These are phyloP conservation scores for Tetracentron sinense DNA, from an alignment of 164 flowering plant genomes.

Conservation along the genomic window DNA sequence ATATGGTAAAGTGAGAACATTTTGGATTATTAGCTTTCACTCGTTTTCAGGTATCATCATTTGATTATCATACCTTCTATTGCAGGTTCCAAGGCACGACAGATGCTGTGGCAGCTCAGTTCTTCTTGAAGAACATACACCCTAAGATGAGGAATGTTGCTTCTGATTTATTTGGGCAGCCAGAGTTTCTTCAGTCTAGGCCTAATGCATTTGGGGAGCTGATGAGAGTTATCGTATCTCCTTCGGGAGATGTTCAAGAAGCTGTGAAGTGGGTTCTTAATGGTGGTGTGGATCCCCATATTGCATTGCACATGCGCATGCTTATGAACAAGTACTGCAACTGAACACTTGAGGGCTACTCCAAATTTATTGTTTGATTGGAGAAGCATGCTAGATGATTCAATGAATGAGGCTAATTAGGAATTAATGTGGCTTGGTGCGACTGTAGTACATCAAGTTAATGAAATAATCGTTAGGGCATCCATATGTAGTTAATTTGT, in stretches of 20 bases:
- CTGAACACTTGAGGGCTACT: too few relatives aligned
- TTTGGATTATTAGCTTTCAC: not conserved
- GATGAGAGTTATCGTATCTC: conserved; percentile 74
- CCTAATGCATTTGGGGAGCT: conserved; percentile 94
- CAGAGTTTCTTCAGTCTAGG: conserved; percentile 41
- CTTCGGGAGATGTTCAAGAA: conserved; percentile 64
- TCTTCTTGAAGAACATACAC: conserved; percentile 88
- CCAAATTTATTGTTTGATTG: not conserved
- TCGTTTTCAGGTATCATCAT: not conserved
- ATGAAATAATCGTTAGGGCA: not conserved
- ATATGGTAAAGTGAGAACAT: conserved; percentile 55
- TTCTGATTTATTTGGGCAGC: conserved; percentile 58
- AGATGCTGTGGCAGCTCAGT: conserved; percentile 89
- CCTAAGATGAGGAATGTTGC: conserved; percentile 70
- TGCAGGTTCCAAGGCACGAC: conserved; percentile 88
- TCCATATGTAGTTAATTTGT: not conserved
- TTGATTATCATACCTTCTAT: not conserved
- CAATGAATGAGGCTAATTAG: not conserved
- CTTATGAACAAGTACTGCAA: conserved; percentile 67
- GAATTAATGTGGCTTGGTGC: not conserved
- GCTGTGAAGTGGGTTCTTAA: conserved; percentile 79
- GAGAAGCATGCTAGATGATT: not conserved
- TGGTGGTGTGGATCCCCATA: conserved; percentile 63
- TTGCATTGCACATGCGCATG: conserved; percentile 94
- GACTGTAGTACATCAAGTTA: not conserved